Evolutionary conservation across 2,329 filamentous ascomycete genomes (phyloP), one percentile per base, ranked within the genome.

Genomic region (Nemania serpens): DNA sequence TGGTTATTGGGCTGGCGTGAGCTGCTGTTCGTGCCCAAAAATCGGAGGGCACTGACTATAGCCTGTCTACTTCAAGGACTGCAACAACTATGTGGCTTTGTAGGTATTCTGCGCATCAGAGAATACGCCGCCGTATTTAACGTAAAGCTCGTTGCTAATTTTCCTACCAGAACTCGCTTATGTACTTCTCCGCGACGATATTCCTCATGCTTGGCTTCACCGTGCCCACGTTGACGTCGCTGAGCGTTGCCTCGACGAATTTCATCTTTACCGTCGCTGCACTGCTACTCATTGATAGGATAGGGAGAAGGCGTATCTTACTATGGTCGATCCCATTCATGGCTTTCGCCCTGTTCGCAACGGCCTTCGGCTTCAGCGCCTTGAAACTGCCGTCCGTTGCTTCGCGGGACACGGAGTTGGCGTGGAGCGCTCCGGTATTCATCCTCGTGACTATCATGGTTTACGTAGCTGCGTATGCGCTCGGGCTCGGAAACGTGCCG

Each of bases 121-220:
- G 13, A 54, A 43, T 25, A n/a, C 36, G 11, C 33, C n/a, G 34
- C 12, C 6, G 25, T 18, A 39, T 62, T 37, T 13, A 2, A 47
- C 37, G 22, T 10, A 42, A 20, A 55, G n/a, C 9, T 36, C 15
- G 48, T 15, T 45, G 53, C 65, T 67, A 65, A 67, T 45, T 2
- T 46, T 11, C 6, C 7, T 42, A 36, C 25, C 66, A 88, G 84
- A 96, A 97, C 77, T 93, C 90, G 11, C 81, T 97, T 33, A 96
- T 96, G 91, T 96, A 96, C 76, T 96, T 92, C 73, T 92, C 90
- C 0, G 90, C 90, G 3, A 93, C 90, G 7, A 91, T 94, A 33
- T 94, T 94, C 72, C 83, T 85, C 2, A 82, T 92, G 34, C 83
- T 96, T 0, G 89, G 89, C 0, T 96, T 96, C 73, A 82, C 83